These are phyloP conservation scores for Mangifera indica DNA, from an alignment of 345 rosid species.

Conservation along the genomic window DNA sequence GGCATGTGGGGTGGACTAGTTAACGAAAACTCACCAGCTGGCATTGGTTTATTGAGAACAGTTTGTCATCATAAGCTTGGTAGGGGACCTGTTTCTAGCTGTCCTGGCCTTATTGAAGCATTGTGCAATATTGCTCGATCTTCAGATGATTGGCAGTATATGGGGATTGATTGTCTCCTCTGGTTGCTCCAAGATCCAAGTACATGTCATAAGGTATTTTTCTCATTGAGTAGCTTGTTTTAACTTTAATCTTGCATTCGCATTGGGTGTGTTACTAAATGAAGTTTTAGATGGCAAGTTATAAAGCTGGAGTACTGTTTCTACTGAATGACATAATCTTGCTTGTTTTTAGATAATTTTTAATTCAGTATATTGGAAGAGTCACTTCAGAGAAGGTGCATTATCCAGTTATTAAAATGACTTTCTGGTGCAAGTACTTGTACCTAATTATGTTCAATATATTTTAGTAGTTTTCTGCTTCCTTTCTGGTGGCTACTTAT, in stretches of 20 bases:
- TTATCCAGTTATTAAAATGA: no score
- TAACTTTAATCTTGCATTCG: not conserved
- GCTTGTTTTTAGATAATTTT: not conserved
- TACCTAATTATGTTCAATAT: not conserved
- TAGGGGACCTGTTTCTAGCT: constrained; percentile 82
- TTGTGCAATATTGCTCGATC: constrained; percentile 90
- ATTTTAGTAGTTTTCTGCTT: not conserved
- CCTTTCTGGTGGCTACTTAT: not conserved
- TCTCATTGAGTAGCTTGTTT: not conserved
- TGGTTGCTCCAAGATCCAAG: constrained; percentile 96
- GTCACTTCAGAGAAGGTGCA: not conserved
- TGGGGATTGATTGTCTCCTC: constrained; percentile 97
- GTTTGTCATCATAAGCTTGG: constrained; percentile 96
- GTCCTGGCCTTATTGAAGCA: constrained; percentile 87
- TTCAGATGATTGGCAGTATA: constrained; percentile 99
- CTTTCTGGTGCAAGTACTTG: not conserved
- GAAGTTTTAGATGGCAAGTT: not conserved
- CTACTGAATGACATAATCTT: not conserved
- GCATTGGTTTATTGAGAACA: constrained; percentile 91
- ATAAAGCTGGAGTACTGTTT: not conserved
- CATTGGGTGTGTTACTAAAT: not conserved
- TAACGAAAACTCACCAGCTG: constrained; percentile 97
- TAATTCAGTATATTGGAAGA: not conserved
- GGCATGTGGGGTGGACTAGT: constrained; percentile 99
- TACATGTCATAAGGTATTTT: constrained; percentile 71